A percentile compares a stretch with the other conserved stretches of the same genome.
These are phyloP conservation scores for Umbellularia californica DNA, from an alignment of 164 flowering plant genomes.

Conservation along the genomic window DNA sequence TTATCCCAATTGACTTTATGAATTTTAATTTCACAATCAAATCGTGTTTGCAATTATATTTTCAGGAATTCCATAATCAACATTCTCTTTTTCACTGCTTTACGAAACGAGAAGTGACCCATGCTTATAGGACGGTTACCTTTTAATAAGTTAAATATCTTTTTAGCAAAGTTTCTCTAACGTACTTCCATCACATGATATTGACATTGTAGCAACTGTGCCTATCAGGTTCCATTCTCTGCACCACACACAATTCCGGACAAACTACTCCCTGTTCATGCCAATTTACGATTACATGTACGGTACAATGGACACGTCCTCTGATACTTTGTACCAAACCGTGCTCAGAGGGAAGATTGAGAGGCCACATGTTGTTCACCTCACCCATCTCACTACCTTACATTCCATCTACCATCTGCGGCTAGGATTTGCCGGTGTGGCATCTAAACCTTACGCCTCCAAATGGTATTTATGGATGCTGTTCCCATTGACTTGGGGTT, in stretches of 20 bases:
- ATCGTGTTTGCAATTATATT: too few relatives aligned
- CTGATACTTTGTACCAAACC: conserved; percentile 41
- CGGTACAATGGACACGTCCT: conserved; percentile 51
- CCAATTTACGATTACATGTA: conserved; percentile 54
- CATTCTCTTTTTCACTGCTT: too few relatives aligned
- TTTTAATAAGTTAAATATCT: too few relatives aligned
- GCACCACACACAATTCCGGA: conserved; percentile 53
- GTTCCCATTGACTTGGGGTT: conserved; percentile 54
- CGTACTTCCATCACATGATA: too few relatives aligned
- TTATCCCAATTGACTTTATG: too few relatives aligned
- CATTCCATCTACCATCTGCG: conserved; percentile 65
- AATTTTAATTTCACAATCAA: too few relatives aligned
- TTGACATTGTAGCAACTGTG: background rate
- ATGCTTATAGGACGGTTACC: too few relatives aligned
- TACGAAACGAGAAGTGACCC: too few relatives aligned
- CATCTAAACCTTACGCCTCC: conserved; percentile 48
- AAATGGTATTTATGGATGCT: conserved; percentile 62
- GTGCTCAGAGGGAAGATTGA: conserved; percentile 38
- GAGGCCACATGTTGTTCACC: conserved; percentile 50
- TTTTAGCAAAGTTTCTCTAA: too few relatives aligned
- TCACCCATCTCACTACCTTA: conserved; percentile 66
- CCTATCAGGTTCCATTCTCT: conserved; percentile 44
- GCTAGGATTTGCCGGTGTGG: conserved; percentile 54
- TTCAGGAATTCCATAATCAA: too few relatives aligned
- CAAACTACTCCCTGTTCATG: conserved; percentile 54